Evolutionary conservation across 2,329 filamentous ascomycete genomes (phyloP).

Genomic region (Verruconis gallopava): DNA sequence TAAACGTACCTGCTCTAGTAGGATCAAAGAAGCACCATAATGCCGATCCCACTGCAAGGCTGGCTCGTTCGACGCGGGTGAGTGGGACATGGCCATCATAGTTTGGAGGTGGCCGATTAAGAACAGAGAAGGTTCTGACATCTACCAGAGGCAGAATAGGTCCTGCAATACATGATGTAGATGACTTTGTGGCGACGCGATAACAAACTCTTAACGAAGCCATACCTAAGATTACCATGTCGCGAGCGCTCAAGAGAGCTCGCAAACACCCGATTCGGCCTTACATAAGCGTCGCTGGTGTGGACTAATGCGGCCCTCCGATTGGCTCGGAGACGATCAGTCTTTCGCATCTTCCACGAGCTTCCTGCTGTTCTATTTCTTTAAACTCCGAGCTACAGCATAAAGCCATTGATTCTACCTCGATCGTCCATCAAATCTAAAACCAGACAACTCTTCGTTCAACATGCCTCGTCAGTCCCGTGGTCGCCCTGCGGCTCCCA

Average conservation of each 20-base stretch:
- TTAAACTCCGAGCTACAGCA: too few relatives aligned
- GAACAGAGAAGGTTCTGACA: conserved; percentile 56
- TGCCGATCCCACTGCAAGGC: conserved; percentile 51
- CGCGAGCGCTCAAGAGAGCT: too few relatives aligned
- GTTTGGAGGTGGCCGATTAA: conserved; percentile 72
- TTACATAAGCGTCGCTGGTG: too few relatives aligned
- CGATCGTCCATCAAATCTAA: too few relatives aligned
- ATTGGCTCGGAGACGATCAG: not conserved
- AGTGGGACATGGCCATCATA: conserved; percentile 91
- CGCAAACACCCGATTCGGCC: too few relatives aligned
- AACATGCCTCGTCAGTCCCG: conserved; percentile 38
- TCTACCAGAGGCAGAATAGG: conserved; percentile 11
- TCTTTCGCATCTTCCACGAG: too few relatives aligned
- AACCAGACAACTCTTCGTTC: too few relatives aligned
- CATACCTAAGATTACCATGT: too few relatives aligned
- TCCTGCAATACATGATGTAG: not conserved
- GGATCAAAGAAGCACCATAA: conserved; percentile 56
- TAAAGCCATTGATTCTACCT: too few relatives aligned
- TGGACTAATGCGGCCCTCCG: not conserved
- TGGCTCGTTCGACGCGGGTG: conserved; percentile 60
- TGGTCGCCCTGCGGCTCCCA: conserved; percentile 29
- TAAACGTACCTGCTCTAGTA: conserved; percentile 55
- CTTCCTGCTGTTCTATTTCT: too few relatives aligned
- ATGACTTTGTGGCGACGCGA: not conserved
- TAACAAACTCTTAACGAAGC: too few relatives aligned